These are phyloP conservation scores for Hippophae gyantsensis DNA, from an alignment of 306 rosid genomes.

Conservation along the genomic window DNA sequence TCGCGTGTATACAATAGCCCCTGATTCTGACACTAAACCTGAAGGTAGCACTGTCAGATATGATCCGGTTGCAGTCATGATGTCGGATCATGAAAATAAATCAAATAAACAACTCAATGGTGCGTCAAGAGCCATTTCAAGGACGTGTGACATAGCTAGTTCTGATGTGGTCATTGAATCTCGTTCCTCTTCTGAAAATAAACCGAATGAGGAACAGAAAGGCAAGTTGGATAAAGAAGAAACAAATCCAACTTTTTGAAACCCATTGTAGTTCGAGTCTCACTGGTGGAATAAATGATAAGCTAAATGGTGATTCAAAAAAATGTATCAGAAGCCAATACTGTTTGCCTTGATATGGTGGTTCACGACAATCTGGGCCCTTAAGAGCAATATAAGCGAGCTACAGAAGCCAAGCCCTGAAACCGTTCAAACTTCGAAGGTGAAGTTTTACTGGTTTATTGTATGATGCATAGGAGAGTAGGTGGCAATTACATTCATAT, in stretches of 20 bases:
- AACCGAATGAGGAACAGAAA: conserved; percentile 14
- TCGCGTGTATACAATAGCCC: conserved; percentile 18
- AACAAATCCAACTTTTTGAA: too few species aligned
- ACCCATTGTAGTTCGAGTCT: conserved; percentile 16
- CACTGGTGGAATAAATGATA: conserved; percentile 18
- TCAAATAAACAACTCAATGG: conserved; percentile 4
- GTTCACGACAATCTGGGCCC: conserved; percentile 13
- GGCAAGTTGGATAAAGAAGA: too few species aligned
- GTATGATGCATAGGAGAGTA: background rate
- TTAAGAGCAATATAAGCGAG: conserved; percentile 20
- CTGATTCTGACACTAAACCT: conserved; percentile 24
- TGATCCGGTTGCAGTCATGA: background rate
- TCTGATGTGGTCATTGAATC: conserved; percentile 6
- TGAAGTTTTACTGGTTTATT: background rate
- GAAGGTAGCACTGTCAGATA: conserved; percentile 16
- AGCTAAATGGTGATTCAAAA: conserved; percentile 22
- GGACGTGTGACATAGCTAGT: conserved; percentile 1
- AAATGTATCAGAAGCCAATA: conserved; percentile 24
- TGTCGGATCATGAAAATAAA: conserved; percentile 6
- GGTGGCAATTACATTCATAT: conserved; percentile 7
- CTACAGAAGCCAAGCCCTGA: conserved; percentile 34
- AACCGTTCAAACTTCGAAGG: conserved; percentile 35
- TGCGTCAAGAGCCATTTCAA: conserved; percentile 13
- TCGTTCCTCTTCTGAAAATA: conserved; percentile 13
- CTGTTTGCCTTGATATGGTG: conserved; percentile 18